Base-by-base conservation (phyloP, 768 basidiomycete species). In the Calocybe indica region DNA sequence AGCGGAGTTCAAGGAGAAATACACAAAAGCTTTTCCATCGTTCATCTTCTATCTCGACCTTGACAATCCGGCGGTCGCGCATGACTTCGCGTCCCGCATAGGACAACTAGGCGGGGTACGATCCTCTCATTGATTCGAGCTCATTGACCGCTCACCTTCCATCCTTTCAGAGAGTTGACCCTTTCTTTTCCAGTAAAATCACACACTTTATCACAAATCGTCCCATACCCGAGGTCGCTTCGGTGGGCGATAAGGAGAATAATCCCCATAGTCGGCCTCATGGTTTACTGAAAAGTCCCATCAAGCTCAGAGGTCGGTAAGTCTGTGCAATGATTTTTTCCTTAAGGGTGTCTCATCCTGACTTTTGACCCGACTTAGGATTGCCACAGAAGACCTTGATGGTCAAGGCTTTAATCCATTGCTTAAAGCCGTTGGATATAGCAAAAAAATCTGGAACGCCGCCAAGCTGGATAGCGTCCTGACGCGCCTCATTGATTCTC, bases 381-480 rank as follows among this genome's bases (percentile, higher is more conserved):
- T 22, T 22, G 22, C 22, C 22, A 2, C 22, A 9, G 55, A 57
- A 45, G 52, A 52, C 31, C 36, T 31, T 5, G 52, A 54, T 11
- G 41, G 32, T 31, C 32, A 45, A 22, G 48, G 67, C 52, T 54
- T 76, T 36, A 75, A 77, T 52, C 70, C 88, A 34, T 69, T 86
- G 12, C 65, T 73, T 40, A 86, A 90, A 57, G 88, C 91, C 7
- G 64, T 76, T 15, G 70, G 74, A 34, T 83, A 83, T 48, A 78
- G 79, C 30, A 86, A 90, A 62, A 98, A 96, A 67, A 79, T 97
- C 28, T 99, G 95, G 95, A 82, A 65, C 37, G 69, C 83, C 1
- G 61, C 69, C 10, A 90, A 90, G 60, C 74, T 90, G 2, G 75
- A 80, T 32, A 88, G 80, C 55, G 82, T 90, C 41, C 64, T 90